Conservation (phyloP, 2,329 filamentous ascomycete genomes). For the Teratosphaeria nubilosa region DNA sequence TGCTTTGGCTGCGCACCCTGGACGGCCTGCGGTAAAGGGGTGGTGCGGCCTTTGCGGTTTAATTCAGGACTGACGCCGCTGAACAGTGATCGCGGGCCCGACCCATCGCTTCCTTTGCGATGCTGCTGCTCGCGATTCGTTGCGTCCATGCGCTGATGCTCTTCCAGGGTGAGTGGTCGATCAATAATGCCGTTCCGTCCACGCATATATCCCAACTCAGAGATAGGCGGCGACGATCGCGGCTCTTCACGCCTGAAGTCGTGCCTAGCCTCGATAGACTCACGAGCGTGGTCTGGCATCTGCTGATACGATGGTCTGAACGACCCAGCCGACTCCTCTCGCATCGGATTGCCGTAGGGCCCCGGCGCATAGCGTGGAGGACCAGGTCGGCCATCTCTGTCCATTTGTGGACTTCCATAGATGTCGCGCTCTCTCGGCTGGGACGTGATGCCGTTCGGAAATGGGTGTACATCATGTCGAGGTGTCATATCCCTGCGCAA, state of each 20-base stretch:
- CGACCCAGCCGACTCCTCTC: slow-evolving; percentile 21
- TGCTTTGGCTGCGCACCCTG: slow-evolving; percentile 80
- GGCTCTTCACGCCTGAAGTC: slow-evolving; percentile 20
- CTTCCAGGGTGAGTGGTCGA: slow-evolving; percentile 26
- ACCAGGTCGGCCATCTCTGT: slow-evolving; percentile 15
- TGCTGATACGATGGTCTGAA: slow-evolving; percentile 21
- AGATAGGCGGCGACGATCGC: slow-evolving; percentile 16
- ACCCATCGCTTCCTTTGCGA: slow-evolving; percentile 23
- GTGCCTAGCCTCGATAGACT: slow-evolving; percentile 20
- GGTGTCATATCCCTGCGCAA: slow-evolving; percentile 9
- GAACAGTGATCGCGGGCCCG: slow-evolving; percentile 54
- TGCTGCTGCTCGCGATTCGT: slow-evolving; percentile 37
- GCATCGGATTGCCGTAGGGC: slow-evolving; percentile 17
- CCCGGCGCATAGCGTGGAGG: slow-evolving; percentile 14
- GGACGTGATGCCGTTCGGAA: slow-evolving; percentile 18
- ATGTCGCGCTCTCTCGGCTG: slow-evolving; percentile 15
- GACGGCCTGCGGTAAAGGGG: slow-evolving; percentile 83
- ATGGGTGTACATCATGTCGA: slow-evolving; percentile 14
- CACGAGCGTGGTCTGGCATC: slow-evolving; percentile 17
- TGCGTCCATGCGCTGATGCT: slow-evolving; percentile 39
- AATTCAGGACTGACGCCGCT: slow-evolving; percentile 57
- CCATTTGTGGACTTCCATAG: slow-evolving; percentile 20
- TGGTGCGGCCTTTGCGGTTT: slow-evolving; percentile 71
- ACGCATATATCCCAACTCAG: slow-evolving; percentile 14
- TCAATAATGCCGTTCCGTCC: slow-evolving; percentile 25